Conservation (phyloP, 2,329 filamentous ascomycete genomes). For the Chrysoporthe puriensis region DNA sequence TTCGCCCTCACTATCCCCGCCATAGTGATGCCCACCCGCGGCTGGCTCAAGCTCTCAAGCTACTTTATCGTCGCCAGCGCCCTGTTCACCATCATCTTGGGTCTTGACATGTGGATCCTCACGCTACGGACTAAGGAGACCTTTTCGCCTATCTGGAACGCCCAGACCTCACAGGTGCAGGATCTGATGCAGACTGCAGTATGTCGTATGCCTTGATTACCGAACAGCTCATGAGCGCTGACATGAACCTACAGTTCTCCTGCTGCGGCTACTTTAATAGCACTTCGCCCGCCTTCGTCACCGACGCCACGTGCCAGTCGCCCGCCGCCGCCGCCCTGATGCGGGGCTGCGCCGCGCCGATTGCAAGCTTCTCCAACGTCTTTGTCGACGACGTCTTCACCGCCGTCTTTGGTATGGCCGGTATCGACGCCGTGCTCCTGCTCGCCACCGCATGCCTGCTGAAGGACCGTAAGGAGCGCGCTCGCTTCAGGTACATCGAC, state of each 20-base stretch:
- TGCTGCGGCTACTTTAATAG: constrained; percentile 82
- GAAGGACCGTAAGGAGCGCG: constrained; percentile 79
- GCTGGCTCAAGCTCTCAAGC: constrained; percentile 71
- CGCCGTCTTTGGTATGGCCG: constrained; percentile 77
- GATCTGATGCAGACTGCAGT: constrained; percentile 73
- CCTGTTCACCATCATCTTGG: constrained; percentile 67
- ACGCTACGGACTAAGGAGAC: constrained; percentile 70
- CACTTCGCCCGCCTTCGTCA: constrained; percentile 72
- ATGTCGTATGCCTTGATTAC: constrained; percentile 36
- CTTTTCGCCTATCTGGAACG: constrained; percentile 63
- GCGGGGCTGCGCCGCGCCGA: constrained; percentile 69
- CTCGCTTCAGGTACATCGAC: constrained; percentile 79
- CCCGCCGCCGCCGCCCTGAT: constrained; percentile 71
- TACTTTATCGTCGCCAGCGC: constrained; percentile 66
- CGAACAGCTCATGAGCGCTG: constrained; percentile 12
- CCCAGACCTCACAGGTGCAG: constrained; percentile 61
- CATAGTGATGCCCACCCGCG: constrained; percentile 67
- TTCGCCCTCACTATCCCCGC: constrained; percentile 73
- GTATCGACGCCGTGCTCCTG: constrained; percentile 68
- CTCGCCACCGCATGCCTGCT: constrained; percentile 74
- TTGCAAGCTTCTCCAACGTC: constrained; percentile 70
- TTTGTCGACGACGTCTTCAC: constrained; percentile 81
- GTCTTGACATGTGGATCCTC: constrained; percentile 71
- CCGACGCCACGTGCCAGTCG: constrained; percentile 69
- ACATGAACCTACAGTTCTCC: constrained; percentile 59